Percentiles rank a stretch among this genome's conserved stretches.
phyloP scores from a whole-genome alignment of 768 basidiomycete species.

The Cystobasidium onofrii region DNA sequence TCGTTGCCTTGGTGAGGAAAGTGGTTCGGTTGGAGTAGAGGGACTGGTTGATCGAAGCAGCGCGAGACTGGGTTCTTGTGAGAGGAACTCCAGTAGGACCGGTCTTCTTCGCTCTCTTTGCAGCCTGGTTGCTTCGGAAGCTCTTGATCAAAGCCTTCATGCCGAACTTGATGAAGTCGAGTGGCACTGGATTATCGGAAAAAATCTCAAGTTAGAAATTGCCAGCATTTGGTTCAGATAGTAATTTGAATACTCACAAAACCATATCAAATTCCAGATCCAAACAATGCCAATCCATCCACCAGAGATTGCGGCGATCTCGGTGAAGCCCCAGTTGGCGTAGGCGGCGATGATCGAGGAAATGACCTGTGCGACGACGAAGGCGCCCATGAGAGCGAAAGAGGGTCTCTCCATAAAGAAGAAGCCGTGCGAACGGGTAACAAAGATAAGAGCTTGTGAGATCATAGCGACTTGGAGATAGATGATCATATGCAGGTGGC shows the following conservation, averaged over 20 bases:
- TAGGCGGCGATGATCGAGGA: conserved; percentile 93
- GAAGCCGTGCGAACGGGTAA: conserved; percentile 52
- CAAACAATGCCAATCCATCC: conserved; percentile 96
- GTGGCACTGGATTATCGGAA: conserved; percentile 58
- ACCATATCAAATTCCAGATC: conserved; percentile 53
- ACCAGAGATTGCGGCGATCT: conserved; percentile 67
- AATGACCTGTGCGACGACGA: conserved; percentile 85
- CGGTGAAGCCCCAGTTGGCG: conserved; percentile 88
- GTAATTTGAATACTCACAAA: not conserved
- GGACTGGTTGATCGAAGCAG: conserved; percentile 79
- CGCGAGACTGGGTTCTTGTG: conserved; percentile 78
- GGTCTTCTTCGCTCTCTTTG: conserved; percentile 46
- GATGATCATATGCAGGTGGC: conserved; percentile 64
- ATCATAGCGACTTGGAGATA: conserved; percentile 98
- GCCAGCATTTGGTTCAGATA: too few relatives aligned
- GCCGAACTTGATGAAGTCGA: conserved; percentile 78
- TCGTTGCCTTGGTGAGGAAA: conserved; percentile 82
- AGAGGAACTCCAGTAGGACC: conserved; percentile 60
- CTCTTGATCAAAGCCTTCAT: conserved; percentile 88
- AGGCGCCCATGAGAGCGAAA: conserved; percentile 74
- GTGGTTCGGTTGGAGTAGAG: conserved; percentile 90
- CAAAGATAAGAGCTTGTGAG: conserved; percentile 68
- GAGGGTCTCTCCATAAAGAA: conserved; percentile 97
- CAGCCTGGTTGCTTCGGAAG: conserved; percentile 58
- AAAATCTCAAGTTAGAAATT: too few relatives aligned